Percentiles rank a stretch among this genome's conserved stretches.
Conservation (phyloP, 2,329 filamentous ascomycete species). For the Diaporthe capsici region DNA sequence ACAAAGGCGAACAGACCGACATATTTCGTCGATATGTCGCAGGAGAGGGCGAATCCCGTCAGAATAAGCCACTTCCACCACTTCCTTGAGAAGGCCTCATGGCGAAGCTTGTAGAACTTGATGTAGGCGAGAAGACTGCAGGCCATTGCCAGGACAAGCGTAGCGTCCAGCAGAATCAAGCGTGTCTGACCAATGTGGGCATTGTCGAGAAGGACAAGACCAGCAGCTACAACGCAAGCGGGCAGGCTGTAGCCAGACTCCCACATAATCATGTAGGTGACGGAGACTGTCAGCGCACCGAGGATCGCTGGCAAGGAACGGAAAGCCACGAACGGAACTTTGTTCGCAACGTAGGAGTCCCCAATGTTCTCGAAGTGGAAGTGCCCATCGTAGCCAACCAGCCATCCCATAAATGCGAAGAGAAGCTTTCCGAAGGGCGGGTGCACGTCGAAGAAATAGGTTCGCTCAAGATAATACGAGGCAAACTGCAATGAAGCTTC, state of each 20-base stretch:
- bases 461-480: conserved; percentile 91
- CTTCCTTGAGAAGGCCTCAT: conserved; percentile 90
- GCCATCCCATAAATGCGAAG: conserved; percentile 96
- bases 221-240: conserved; percentile 88
- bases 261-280: conserved; percentile 99
- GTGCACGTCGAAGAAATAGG: conserved; percentile 99
- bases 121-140: conserved; percentile 95
- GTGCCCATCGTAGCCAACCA: conserved; percentile 95
- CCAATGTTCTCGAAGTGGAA: conserved; percentile 99
- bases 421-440: conserved; percentile 98
- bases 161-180: conserved; percentile 94
- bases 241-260: conserved; percentile 98
- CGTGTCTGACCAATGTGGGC: conserved; percentile 97
- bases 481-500: conserved; percentile 68
- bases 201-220: conserved; percentile 94
- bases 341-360: conserved; percentile 97
- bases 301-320: conserved; percentile 92
- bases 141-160: conserved; percentile 95
- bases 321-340: conserved; percentile 97
- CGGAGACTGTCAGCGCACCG: conserved; percentile 93
- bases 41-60: conserved; percentile 94
- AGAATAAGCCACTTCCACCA: conserved; percentile 99
- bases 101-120: conserved; percentile 96
- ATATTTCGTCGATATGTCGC: conserved; percentile 98
- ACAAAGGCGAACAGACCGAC: conserved; percentile 97